A percentile compares a stretch with the other conserved stretches of the same genome.
Conservation (phyloP, 495 filamentous ascomycete genomes). For the Talaromyces stipitatus region DNA sequence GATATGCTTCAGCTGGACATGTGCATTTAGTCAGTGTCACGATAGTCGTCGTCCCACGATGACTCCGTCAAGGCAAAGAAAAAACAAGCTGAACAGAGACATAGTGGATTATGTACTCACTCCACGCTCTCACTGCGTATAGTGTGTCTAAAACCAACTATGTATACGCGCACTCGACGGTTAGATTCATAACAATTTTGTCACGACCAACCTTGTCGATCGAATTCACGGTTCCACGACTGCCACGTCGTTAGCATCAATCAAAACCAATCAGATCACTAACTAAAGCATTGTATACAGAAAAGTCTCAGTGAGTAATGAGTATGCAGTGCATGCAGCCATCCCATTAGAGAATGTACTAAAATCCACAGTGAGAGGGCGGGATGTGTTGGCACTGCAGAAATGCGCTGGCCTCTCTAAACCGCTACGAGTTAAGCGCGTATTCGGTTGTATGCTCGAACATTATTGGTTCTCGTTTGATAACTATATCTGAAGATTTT, state of each 20-base stretch:
- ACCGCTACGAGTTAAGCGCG: neutral
- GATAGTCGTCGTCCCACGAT: neutral
- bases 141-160: no score
- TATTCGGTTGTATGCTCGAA: neutral
- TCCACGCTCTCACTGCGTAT: no score
- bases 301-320: neutral
- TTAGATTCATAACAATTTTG: no score
- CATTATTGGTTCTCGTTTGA: neutral
- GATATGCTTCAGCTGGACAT: neutral
- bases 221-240: neutral
- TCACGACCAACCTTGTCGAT: neutral
- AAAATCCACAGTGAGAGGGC: neutral
- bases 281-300: neutral
- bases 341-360: neutral
- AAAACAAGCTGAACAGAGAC: neutral
- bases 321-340: neutral
- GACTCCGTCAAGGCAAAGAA: neutral
- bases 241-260: neutral
- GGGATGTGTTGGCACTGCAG: conserved; percentile 1
- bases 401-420: conserved; percentile 1
- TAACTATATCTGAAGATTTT: no score
- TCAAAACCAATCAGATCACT: neutral
- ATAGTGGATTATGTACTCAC: neutral
- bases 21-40: neutral
- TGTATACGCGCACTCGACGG: no score